Conservation (phyloP, 179 eudicot species). For the Heliamphora pulchella region DNA sequence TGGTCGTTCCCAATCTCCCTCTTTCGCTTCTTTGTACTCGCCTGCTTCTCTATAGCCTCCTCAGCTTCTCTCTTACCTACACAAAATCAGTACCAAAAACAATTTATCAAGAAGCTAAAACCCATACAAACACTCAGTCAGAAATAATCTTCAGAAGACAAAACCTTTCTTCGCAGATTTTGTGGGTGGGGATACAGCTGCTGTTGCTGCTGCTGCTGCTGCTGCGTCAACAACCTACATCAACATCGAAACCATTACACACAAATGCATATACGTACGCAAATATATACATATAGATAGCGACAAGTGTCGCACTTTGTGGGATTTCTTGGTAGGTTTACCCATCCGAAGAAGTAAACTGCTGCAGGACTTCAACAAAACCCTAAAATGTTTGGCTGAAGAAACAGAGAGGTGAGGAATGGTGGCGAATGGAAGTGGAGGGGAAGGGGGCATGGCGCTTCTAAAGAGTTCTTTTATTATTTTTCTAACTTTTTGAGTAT, state of each 20-base stretch:
- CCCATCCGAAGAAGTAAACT: slow-evolving; percentile 25
- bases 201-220: slow-evolving; percentile 33
- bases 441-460: no score
- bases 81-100: not conserved
- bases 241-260: not conserved
- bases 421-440: no score
- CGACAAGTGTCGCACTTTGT: slow-evolving; percentile 28
- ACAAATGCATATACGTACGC: not conserved
- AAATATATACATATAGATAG: not conserved
- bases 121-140: not conserved
- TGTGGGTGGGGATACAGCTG: slow-evolving; percentile 3
- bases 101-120: not conserved
- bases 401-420: no score
- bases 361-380: no score
- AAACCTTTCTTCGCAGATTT: slow-evolving; percentile 53
- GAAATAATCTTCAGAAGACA: no score
- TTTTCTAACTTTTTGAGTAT: no score
- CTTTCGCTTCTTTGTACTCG: slow-evolving; percentile 49
- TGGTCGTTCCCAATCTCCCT: slow-evolving; percentile 23
- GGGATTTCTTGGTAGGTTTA: slow-evolving; percentile 51
- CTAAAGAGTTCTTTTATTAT: no score
- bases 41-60: slow-evolving; percentile 41
- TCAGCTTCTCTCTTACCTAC: slow-evolving; percentile 71
- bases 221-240: slow-evolving; percentile 29
- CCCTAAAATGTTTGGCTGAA: no score